Conservation (phyloP, 192 early-diverging fungal genomes). For the Powellomyces hirtus region DNA sequence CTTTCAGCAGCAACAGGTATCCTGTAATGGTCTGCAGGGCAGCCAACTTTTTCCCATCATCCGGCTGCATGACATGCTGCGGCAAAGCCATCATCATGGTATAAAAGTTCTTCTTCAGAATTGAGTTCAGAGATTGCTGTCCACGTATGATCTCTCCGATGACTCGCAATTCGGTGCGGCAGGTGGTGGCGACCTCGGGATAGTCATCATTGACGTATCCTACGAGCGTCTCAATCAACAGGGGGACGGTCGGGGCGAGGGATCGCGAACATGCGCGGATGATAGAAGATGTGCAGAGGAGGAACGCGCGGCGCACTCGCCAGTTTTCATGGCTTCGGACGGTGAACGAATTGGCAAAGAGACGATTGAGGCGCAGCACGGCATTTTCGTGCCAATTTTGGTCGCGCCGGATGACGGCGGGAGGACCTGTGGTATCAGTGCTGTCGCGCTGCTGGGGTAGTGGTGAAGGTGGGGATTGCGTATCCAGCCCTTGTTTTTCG, state of each 20-base stretch:
- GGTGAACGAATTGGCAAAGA: slow-evolving; percentile 5
- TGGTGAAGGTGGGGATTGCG: not conserved
- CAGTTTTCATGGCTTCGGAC: slow-evolving; percentile 19
- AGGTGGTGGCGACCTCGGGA: slow-evolving; percentile 12
- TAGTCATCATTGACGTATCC: slow-evolving; percentile 22
- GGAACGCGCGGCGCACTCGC: slow-evolving; percentile 18
- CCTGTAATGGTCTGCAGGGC: slow-evolving; percentile 13
- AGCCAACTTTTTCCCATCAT: slow-evolving; percentile 19
- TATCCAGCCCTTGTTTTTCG: not conserved
- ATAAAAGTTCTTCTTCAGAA: slow-evolving; percentile 22
- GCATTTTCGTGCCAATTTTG: slow-evolving; percentile 2
- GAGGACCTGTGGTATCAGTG: not conserved
- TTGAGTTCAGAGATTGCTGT: not conserved
- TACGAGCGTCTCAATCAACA: slow-evolving; percentile 27
- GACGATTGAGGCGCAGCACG: not conserved
- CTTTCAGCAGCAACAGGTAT: slow-evolving; percentile 16
- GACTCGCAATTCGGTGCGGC: not conserved
- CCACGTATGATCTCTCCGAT: not conserved
- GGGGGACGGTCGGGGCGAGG: slow-evolving; percentile 1
- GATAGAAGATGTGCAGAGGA: slow-evolving; percentile 5
- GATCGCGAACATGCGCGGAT: not conserved
- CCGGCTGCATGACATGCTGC: slow-evolving; percentile 4
- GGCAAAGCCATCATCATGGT: slow-evolving; percentile 8
- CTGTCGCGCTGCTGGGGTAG: not conserved
- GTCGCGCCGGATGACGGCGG: slow-evolving; percentile 1